phyloP scores from a whole-genome alignment of 2,329 filamentous ascomycete genomes.

The Fusarium azukiicola region DNA sequence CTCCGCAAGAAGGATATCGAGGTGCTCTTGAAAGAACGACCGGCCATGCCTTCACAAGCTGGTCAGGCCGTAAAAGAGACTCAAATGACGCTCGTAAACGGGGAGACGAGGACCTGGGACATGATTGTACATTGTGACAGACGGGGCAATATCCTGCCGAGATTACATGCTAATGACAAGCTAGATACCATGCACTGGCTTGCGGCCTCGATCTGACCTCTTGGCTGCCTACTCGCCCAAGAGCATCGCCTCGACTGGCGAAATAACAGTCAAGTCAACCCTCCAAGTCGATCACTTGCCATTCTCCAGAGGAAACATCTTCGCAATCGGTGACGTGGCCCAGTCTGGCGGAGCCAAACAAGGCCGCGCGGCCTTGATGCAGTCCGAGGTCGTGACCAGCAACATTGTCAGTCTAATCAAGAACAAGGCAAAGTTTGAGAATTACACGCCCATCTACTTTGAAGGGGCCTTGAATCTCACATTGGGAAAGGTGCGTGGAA shows the following conservation, averaged over 20 bases:
- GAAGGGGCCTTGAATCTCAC: conserved; percentile 35
- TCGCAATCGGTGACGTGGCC: conserved; percentile 37
- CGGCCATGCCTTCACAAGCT: neutral
- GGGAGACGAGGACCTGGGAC: conserved; percentile 19
- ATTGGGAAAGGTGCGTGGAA: conserved; percentile 26
- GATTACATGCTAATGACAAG: neutral
- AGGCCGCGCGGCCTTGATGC: conserved; percentile 36
- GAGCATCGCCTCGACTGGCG: conserved; percentile 27
- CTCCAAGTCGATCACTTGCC: conserved; percentile 27
- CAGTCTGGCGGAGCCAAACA: conserved; percentile 40
- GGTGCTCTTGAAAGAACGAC: conserved; percentile 24
- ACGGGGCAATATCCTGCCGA: rapidly evolving
- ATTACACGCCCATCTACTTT: conserved; percentile 30
- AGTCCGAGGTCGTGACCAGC: conserved; percentile 14
- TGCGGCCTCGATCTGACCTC: conserved; percentile 32
- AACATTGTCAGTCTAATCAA: conserved; percentile 37
- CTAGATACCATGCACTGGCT: conserved; percentile 45
- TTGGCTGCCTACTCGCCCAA: neutral
- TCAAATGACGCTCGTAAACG: neutral
- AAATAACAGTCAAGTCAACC: conserved; percentile 32
- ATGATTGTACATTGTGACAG: conserved; percentile 26
- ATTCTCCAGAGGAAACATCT: neutral
- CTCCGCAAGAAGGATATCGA: conserved; percentile 2
- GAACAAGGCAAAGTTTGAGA: rapidly evolving
- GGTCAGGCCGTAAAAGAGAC: conserved; percentile 11